Evolutionary conservation across 306 rosid genomes (phyloP), one percentile per base, ranked within the genome.

Genomic region (Phaseolus lunatus): DNA sequence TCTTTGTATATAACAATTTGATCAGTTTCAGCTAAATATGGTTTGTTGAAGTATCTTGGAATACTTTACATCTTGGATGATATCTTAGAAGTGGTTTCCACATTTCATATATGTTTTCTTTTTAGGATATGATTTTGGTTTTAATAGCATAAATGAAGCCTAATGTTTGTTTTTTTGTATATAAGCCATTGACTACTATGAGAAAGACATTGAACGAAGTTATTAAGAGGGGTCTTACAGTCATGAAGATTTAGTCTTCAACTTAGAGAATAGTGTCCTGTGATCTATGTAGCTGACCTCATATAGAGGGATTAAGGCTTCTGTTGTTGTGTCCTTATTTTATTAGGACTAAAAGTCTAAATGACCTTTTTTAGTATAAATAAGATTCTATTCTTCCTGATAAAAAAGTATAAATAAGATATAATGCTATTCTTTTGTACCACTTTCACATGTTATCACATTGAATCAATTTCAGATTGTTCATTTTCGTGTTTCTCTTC

Each of bases 1-100:
- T 81, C 63, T 62, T n/a, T 80, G 50, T 72, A 49, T 62, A 70
- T 73, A 53, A 49, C 13, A 43, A 29, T 78, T 52, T n/a, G 72
- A 47, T 43, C 54, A 33, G 78, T 76, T 70, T 70, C 75, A 44
- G 73, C 57, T 50, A 64, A 44, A 45, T 70, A 45, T 61, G 67
- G 52, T 64, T 75, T 47, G 16, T 45, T 10, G n/a, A 44, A 29
- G 63, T 69, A 69, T 33, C 31, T 57, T 58, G 20, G 39, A 27
- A 9, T 56, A 56, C 13, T 59, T 67, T 67, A 23, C 4, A 53
- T 70, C 48, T 56, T 78, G 48, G 24, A 57, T 44, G 62, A 68
- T 57, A 14, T 70, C 62, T 78, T 20, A 16, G 16, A 53, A 33
- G 31, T 58, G 54, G 39, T 31, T 49, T 70, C 59, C 71, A 0